Base-by-base conservation (phyloP, 2,329 filamentous ascomycete species). In the Proliferodiscus dingleyae region DNA sequence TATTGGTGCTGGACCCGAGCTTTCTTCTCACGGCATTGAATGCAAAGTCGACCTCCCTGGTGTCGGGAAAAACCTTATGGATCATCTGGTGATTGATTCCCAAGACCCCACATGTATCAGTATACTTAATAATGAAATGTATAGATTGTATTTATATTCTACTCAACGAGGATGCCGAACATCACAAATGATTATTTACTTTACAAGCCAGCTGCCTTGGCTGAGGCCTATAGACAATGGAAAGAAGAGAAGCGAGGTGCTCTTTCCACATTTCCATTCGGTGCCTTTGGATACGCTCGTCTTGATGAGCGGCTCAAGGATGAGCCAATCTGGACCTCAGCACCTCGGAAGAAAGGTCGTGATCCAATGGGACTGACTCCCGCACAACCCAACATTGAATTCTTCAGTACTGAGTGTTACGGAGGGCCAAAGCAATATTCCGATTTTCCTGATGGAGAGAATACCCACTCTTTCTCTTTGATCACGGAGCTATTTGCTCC, bases 351-450 rank as follows among this genome's bases (percentile, higher is more conserved):
- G 28, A 61, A 68, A 21, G 75, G 74, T 3, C 74, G 80, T 4
- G 81, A 84, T 53, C 78, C 81, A 0, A 83, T 85, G 80, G 77
- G 75, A 15, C 64, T 83, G 13, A 73, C 72, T 0, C 63, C 68
- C 0, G 61, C 63, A 5, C 80, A 84, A 56, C 77, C 80, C 0
- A 78, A 82, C 54, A 60, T 81, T 39, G 80, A 83, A 55, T 75
- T 81, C 61, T 83, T 81, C 64, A 77, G 71, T 24, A 81, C 78
- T 0, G 79, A 82, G 57, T 76, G 75, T 55, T 81, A 81, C 52
- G 77, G 77, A 3, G 77, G 77, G 0, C 78, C 78, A 0, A 78
- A 78, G 51, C 75, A 80, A 48, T 81, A 71, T 49, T 65, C 68
- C 16, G 64, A 78, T 29, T 75, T 72, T 43, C 79, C 78, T 0